These are phyloP conservation scores for Cryptococcus wingfieldii DNA, from an alignment of 1,284 basidiomycete species.

Conservation along the genomic window DNA sequence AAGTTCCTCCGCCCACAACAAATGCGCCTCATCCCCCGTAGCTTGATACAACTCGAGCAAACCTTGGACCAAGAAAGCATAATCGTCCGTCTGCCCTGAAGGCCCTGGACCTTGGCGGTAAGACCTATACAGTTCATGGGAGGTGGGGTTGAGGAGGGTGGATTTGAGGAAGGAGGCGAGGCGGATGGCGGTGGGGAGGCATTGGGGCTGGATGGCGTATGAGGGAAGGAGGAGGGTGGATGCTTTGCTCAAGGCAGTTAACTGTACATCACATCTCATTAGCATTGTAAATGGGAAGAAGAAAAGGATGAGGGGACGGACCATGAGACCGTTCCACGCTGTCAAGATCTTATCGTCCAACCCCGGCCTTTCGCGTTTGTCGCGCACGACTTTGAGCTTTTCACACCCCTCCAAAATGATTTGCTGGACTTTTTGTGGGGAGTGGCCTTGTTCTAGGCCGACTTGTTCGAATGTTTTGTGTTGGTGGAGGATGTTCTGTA, in stretches of 20 bases:
- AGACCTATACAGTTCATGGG: conserved; percentile 24
- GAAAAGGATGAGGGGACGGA: conserved; percentile 16
- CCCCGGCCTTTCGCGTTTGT: conserved; percentile 50
- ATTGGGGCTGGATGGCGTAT: conserved; percentile 18
- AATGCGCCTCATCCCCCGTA: conserved; percentile 45
- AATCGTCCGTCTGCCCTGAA: conserved; percentile 41
- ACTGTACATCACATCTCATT: conserved; percentile 9
- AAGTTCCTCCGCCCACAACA: conserved; percentile 46
- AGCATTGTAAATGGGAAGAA: no score
- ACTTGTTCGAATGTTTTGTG: conserved; percentile 15
- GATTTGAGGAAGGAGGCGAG: conserved; percentile 26
- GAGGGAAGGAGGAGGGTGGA: conserved; percentile 13
- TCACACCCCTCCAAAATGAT: conserved; percentile 24
- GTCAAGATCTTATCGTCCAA: conserved; percentile 54
- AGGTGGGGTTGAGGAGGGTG: conserved; percentile 26
- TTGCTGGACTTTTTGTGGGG: conserved; percentile 28
- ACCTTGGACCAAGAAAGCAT: conserved; percentile 39
- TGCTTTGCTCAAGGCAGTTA: conserved; percentile 30
- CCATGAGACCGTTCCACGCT: conserved; percentile 54
- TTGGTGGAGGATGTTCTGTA: conserved; percentile 36
- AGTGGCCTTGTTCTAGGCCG: conserved; percentile 20
- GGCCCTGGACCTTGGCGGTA: conserved; percentile 43
- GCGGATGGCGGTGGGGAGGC: conserved; percentile 18
- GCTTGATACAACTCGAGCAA: conserved; percentile 50
- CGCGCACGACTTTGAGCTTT: conserved; percentile 42